Percentiles rank a stretch among this genome's conserved stretches.
Conservation (phyloP, 495 filamentous ascomycete genomes). For the Chaetomium fimeti region DNA sequence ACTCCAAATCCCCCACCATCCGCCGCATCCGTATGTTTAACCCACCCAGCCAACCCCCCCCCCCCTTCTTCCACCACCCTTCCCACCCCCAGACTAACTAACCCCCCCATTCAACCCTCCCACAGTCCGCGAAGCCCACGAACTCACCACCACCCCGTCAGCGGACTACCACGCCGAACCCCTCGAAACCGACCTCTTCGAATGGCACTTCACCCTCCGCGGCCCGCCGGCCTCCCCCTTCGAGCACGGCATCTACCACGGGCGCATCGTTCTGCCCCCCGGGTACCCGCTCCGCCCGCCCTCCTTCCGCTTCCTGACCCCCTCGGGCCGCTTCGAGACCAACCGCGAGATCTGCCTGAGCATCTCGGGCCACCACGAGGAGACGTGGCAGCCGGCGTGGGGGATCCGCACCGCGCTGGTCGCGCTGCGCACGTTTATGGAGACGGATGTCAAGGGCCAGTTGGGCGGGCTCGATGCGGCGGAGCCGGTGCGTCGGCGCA, state of each 20-base stretch:
- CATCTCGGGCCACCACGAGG: slow-evolving; percentile 93
- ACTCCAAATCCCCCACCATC: slow-evolving; percentile 77
- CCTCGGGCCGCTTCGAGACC: slow-evolving; percentile 88
- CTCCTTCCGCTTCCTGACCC: slow-evolving; percentile 89
- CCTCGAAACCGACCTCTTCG: slow-evolving; percentile 85
- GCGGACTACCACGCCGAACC: slow-evolving; percentile 80
- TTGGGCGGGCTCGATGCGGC: slow-evolving; percentile 80
- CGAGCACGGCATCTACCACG: slow-evolving; percentile 83
- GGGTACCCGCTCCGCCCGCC: slow-evolving; percentile 88
- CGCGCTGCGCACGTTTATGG: slow-evolving; percentile 71
- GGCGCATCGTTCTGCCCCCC: slow-evolving; percentile 85
- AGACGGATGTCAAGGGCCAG: slow-evolving; percentile 72
- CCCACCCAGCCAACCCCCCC: slow-evolving; percentile 9
- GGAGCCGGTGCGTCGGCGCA: slow-evolving; percentile 58
- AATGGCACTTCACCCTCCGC: slow-evolving; percentile 98
- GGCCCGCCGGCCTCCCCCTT: slow-evolving; percentile 83
- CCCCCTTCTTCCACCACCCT: slow-evolving; percentile 7
- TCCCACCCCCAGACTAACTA: slow-evolving; percentile 28
- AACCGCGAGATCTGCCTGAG: slow-evolving; percentile 96
- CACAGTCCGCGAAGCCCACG: slow-evolving; percentile 77
- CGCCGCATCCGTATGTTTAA: slow-evolving; percentile 64
- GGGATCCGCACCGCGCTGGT: slow-evolving; percentile 78
- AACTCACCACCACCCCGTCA: slow-evolving; percentile 73
- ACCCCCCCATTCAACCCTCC: slow-evolving; percentile 24
- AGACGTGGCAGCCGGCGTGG: slow-evolving; percentile 98